Base-by-base conservation (phyloP, 139 green algal species). In the Nannochloris sp. region DNA sequence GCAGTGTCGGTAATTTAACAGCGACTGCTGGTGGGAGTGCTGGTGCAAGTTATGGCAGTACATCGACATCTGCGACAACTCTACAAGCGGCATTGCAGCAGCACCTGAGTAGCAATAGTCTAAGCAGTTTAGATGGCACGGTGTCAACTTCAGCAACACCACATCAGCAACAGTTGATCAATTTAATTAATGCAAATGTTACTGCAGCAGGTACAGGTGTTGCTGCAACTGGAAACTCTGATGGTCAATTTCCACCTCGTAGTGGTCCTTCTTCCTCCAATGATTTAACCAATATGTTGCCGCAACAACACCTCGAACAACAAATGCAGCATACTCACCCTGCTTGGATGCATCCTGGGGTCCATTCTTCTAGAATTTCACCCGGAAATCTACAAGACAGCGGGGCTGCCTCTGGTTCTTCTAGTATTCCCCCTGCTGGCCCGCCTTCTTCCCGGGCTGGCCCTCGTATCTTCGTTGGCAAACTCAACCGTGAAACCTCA, bases 401-500 rank as follows among this genome's bases (percentile, higher is more conserved):
- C n/a, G n/a, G n/a, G n/a, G n/a, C n/a, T n/a, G 54, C 54, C 19
- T 34, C 44, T 15, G 44, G n/a, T 33, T 44, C 3, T 23, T 4
- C 23, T 23, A n/a, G 2, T 8, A 48, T 13, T 37, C 12, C 60
- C 3, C 9, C 9, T 10, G n/a, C 19, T 13, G 65, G 65, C 58
- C 35, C 67, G 27, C 10, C 19, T 4, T 39, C 61, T 4, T 15
- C 61, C 2, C 47, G 65, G 19, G 78, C 83, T 24, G 89, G 89
- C 12, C 89, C 89, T 0, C 79, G 89, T 54, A 89, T 96, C 48
- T 96, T 96, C 63, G 83, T 96, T 2, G 89, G 89, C 75, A 95
- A 95, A 77, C 80, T 96, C 27, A 86, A 80, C 38, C 87, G 87
- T 55, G 88, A 91, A 29, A 92, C 85, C 4, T 85, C 56, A 2